phyloP scores from a whole-genome alignment of 257 asterid genomes.

The Fraxinus quadrangulata region DNA sequence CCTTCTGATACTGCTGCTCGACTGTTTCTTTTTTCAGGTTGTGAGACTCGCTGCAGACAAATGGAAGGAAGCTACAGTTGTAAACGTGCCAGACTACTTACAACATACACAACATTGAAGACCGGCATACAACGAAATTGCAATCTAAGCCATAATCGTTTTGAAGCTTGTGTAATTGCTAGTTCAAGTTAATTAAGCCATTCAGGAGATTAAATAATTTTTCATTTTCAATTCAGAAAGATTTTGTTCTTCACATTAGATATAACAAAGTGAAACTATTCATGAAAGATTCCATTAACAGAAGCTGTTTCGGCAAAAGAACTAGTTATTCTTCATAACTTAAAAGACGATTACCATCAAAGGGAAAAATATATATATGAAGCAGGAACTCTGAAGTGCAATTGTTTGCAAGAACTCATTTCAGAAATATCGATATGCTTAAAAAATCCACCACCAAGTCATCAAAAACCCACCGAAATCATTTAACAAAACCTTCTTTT shows the following conservation, averaged over 20 bases:
- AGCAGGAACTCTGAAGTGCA: background rate
- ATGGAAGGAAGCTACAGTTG: background rate
- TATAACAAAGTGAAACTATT: background rate
- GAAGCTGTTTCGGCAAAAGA: background rate
- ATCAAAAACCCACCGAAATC: background rate
- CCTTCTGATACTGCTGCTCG: constrained; percentile 68
- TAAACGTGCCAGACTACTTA: background rate
- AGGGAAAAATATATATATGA: background rate
- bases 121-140: background rate
- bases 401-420: background rate
- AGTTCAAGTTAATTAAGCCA: background rate
- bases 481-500: background rate
- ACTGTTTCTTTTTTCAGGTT: constrained; percentile 74
- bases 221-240: too few species aligned
- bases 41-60: constrained; percentile 65
- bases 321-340: background rate
- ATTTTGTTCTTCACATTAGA: background rate
- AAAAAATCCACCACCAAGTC: background rate
- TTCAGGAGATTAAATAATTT: background rate
- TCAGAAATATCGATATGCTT: background rate
- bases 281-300: background rate
- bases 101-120: background rate
- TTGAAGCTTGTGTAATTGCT: background rate
- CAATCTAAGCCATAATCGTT: background rate
- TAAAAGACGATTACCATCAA: background rate